phyloP scores from a whole-genome alignment of 305 asterid species.

The Fraxinus greggii region DNA sequence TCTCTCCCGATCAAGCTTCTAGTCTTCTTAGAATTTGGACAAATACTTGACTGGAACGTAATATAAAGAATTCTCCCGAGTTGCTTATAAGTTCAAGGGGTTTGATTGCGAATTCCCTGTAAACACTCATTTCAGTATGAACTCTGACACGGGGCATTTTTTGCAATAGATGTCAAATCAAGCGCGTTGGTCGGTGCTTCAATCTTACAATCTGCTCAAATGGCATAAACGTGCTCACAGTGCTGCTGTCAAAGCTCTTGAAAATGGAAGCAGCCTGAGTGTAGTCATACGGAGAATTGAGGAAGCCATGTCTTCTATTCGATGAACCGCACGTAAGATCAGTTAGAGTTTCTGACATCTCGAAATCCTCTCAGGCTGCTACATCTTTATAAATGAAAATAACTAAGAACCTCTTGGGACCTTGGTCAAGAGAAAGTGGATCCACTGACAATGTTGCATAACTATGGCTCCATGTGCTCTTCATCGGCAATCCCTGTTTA shows the following conservation, averaged over 20 bases:
- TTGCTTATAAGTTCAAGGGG: neutral
- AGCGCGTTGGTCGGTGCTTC: slow-evolving; percentile 97
- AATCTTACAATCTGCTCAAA: slow-evolving; percentile 82
- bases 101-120: neutral
- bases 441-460: neutral
- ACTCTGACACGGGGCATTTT: slow-evolving; percentile 5
- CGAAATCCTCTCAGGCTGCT: slow-evolving; percentile 1
- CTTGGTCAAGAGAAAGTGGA: neutral
- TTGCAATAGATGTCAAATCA: slow-evolving; percentile 79
- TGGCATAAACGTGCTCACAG: slow-evolving; percentile 81
- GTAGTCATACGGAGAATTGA: slow-evolving; percentile 66
- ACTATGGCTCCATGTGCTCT: neutral
- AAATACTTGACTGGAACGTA: neutral
- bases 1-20: neutral
- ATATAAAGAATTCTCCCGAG: slow-evolving; percentile 8
- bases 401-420: neutral
- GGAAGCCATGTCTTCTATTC: slow-evolving; percentile 55
- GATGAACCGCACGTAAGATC: slow-evolving; percentile 29
- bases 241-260: slow-evolving; percentile 78
- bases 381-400: neutral
- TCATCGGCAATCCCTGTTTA: neutral
- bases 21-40: neutral
- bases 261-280: slow-evolving; percentile 68
- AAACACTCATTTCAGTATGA: neutral
- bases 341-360: neutral